Base-by-base conservation (phyloP, 169 alveolate species). In the Eimeria praecox region DNA sequence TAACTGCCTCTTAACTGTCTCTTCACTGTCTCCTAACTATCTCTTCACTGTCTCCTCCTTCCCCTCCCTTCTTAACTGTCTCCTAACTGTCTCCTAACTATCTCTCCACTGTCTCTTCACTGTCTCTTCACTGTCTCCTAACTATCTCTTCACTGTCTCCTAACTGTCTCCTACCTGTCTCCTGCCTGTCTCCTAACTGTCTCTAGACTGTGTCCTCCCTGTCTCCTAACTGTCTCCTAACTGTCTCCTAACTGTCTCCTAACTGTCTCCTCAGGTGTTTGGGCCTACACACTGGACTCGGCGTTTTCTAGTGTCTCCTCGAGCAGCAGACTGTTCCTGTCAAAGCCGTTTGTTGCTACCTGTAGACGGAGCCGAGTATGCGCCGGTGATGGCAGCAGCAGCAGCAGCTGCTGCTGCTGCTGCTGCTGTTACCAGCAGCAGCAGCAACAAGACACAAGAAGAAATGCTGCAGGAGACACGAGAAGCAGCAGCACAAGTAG, bases 201-300 rank as follows among this genome's bases (percentile, higher is more conserved):
- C 27, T 27, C 66, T 56, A 2, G 20, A 56, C 27, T 56, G 66
- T 56, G n/a, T 56, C 66, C 66, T 56, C 20, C 8, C 56, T 73
- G 85, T 73, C 92, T 33, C 77, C 59, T 14, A 9, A 52, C 59
- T 52, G 59, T 52, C 59, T 52, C 59, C 59, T 52, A 6, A 56
- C 66, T 56, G 66, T 56, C 66, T 56, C 66, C 66, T 56, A 14
- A 56, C 87, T 75, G 64, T 35, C 62, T 46, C 71, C 69, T 38
- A 18, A 24, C 38, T 66, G 78, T 66, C 78, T 22, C 40, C 64
- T 44, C 52, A 80, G 90, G 90, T 80, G 27, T 80, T 80, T 27
- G 90, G 90, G 35, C 38, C 90, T 44, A 22, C 90, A 1, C 90
- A 80, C 44, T 80, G 90, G 90, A 80, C 90, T 22, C 64, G 90